A percentile compares a stretch with the other conserved stretches of the same genome.
Conservation (phyloP, 2,329 filamentous ascomycete species). For the Aspergillus bombycis region DNA sequence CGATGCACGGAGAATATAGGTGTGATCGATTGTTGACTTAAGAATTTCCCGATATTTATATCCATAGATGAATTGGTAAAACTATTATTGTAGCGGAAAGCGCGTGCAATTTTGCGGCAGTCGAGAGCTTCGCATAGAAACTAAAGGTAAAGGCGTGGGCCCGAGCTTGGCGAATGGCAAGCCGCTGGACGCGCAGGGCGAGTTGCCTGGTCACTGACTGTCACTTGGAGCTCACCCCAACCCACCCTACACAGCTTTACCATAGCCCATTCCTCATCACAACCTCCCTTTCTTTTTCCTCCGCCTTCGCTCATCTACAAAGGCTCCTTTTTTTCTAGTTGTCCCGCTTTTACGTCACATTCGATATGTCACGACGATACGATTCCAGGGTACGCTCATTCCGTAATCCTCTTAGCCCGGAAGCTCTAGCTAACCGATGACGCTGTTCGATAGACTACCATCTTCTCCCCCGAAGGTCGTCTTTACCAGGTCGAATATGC, state of each 20-base stretch:
- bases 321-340: slow-evolving; percentile 11
- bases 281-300: slow-evolving; percentile 8
- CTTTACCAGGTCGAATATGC: slow-evolving; percentile 99
- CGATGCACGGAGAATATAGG: neutral
- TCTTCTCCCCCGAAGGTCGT: slow-evolving; percentile 98
- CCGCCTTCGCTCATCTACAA: slow-evolving; percentile 3
- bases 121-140: slow-evolving; percentile 21
- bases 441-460: slow-evolving; percentile 74
- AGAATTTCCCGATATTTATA: neutral
- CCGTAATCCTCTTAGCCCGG: slow-evolving; percentile 24
- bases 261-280: slow-evolving; percentile 19
- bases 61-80: neutral
- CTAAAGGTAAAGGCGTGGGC: slow-evolving; percentile 28
- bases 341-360: slow-evolving; percentile 16
- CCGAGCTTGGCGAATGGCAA: slow-evolving; percentile 42
- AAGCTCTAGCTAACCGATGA: slow-evolving; percentile 42
- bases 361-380: slow-evolving; percentile 90
- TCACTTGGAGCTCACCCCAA: slow-evolving; percentile 36
- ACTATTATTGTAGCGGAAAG: slow-evolving; percentile 6
- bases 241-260: slow-evolving; percentile 25
- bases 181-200: slow-evolving; percentile 39
- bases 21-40: neutral
- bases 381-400: slow-evolving; percentile 79
- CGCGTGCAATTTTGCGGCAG: slow-evolving; percentile 17
- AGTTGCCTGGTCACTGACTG: slow-evolving; percentile 38